Evolutionary conservation across 371 early-diverging fungal genomes (phyloP).

Genomic region (Circinella umbellata): DNA sequence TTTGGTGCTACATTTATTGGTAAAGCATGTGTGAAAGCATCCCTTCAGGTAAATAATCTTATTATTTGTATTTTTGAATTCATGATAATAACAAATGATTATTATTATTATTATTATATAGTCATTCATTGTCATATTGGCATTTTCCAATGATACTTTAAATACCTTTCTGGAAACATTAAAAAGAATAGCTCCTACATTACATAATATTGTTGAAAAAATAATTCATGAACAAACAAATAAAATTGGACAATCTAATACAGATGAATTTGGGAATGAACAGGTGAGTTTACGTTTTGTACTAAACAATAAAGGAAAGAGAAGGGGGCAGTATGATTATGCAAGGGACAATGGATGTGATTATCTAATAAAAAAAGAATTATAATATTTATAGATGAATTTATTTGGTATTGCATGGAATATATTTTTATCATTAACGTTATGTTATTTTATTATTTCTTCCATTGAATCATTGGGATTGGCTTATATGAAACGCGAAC

Average conservation of each 20-base stretch:
- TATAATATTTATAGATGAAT: slow-evolving; percentile 36
- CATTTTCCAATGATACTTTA: slow-evolving; percentile 29
- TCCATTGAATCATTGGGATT: slow-evolving; percentile 84
- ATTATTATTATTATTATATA: background rate
- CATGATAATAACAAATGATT: no score
- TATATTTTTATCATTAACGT: slow-evolving; percentile 75
- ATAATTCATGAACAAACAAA: slow-evolving; percentile 41
- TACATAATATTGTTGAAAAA: slow-evolving; percentile 35
- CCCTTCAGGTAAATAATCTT: slow-evolving; percentile 82
- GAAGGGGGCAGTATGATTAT: background rate
- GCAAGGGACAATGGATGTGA: background rate
- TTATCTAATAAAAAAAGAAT: background rate
- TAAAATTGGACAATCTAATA: slow-evolving; percentile 13
- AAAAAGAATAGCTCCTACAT: slow-evolving; percentile 18
- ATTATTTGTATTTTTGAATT: no score
- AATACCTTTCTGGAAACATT: slow-evolving; percentile 20
- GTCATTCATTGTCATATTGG: slow-evolving; percentile 31
- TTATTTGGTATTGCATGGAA: slow-evolving; percentile 73
- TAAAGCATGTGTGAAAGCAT: slow-evolving; percentile 86
- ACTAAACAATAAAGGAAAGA: slow-evolving; percentile 15
- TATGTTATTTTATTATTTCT: slow-evolving; percentile 80
- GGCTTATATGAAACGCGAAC: slow-evolving; percentile 60
- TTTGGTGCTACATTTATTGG: slow-evolving; percentile 94
- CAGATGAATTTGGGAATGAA: slow-evolving; percentile 19
- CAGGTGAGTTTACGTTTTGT: slow-evolving; percentile 21